Conservation (phyloP, 139 green algal species). For the Closterium sp. region DNA sequence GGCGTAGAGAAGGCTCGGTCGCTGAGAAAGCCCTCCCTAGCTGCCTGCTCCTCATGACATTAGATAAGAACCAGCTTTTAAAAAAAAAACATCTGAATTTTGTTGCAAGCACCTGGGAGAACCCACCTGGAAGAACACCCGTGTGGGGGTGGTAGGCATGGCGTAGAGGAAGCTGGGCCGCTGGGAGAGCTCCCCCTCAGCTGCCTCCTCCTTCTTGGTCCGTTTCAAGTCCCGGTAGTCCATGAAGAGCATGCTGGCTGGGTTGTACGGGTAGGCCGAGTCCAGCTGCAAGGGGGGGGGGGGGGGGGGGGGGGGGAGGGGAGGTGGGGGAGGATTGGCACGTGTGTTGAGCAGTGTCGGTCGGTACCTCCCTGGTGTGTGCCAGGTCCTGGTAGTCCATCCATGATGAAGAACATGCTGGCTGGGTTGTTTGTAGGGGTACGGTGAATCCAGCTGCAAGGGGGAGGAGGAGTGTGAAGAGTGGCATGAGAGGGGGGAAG, state of each 20-base stretch:
- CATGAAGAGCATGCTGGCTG: conserved; percentile 55
- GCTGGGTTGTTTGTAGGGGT: conserved; percentile 47
- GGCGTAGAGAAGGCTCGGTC: too few species aligned
- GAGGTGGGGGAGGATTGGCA: too few species aligned
- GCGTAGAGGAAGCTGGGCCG: conserved; percentile 96
- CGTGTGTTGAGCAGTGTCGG: too few species aligned
- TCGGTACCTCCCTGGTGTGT: too few species aligned
- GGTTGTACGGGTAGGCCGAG: conserved; percentile 46
- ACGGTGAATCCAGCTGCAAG: neutral
- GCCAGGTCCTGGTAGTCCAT: conserved; percentile 49
- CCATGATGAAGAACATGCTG: conserved; percentile 54
- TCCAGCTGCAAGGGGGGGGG: neutral
- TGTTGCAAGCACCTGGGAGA: too few species aligned
- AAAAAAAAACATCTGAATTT: too few species aligned
- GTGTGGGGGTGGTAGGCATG: conserved; percentile 90
- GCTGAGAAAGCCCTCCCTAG: too few species aligned
- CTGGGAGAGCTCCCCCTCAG: conserved; percentile 51
- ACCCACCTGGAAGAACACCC: conserved; percentile 83
- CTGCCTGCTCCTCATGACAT: neutral
- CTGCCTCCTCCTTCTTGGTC: conserved; percentile 45
- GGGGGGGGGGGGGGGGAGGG: too few species aligned
- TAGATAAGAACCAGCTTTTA: too few species aligned
- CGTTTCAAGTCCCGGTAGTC: conserved; percentile 48
- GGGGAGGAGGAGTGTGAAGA: too few species aligned
- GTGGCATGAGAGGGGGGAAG: too few species aligned